A percentile compares a stretch with the other conserved stretches of the same genome.
Conservation (phyloP, 2,329 filamentous ascomycete species). For the Thelonectria discophora region DNA sequence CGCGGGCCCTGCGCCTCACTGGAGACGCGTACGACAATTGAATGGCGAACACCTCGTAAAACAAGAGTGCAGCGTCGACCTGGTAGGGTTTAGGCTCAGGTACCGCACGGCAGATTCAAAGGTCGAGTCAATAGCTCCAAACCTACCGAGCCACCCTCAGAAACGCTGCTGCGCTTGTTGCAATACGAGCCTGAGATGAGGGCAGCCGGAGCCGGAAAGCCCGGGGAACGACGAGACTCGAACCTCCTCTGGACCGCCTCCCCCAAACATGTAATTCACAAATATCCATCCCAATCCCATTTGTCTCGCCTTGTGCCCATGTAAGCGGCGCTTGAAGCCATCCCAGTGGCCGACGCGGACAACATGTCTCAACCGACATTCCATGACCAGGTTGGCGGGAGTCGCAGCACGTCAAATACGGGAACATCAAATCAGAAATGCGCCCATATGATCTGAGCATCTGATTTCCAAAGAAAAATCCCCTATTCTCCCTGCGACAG, state of each 20-base stretch:
- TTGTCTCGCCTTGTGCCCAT: slow-evolving; percentile 1
- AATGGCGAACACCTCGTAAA: slow-evolving; percentile 21
- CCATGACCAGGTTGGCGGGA: slow-evolving; percentile 11
- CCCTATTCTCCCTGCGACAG: neutral
- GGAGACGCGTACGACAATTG: slow-evolving; percentile 29
- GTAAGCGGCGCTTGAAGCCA: slow-evolving; percentile 2
- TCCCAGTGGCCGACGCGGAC: neutral
- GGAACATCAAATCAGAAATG: slow-evolving; percentile 12
- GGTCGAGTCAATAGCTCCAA: neutral
- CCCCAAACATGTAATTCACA: slow-evolving; percentile 1
- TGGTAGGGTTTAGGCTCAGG: slow-evolving; percentile 2
- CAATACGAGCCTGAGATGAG: slow-evolving; percentile 15
- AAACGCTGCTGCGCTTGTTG: neutral
- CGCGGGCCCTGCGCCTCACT: slow-evolving; percentile 26
- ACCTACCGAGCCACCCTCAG: slow-evolving; percentile 11
- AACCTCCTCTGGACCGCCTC: neutral
- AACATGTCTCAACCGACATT: slow-evolving; percentile 13
- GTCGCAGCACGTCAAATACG: slow-evolving; percentile 2
- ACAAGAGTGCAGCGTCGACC: neutral
- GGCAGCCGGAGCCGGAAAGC: slow-evolving; percentile 9
- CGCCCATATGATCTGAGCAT: slow-evolving; percentile 10
- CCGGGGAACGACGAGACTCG: slow-evolving; percentile 4
- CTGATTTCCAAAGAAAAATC: slow-evolving; percentile 1
- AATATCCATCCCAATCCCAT: neutral
- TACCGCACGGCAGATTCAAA: slow-evolving; percentile 5